Conservation (phyloP, 176 grass and related monocot genomes). For the Puya raimondii region DNA sequence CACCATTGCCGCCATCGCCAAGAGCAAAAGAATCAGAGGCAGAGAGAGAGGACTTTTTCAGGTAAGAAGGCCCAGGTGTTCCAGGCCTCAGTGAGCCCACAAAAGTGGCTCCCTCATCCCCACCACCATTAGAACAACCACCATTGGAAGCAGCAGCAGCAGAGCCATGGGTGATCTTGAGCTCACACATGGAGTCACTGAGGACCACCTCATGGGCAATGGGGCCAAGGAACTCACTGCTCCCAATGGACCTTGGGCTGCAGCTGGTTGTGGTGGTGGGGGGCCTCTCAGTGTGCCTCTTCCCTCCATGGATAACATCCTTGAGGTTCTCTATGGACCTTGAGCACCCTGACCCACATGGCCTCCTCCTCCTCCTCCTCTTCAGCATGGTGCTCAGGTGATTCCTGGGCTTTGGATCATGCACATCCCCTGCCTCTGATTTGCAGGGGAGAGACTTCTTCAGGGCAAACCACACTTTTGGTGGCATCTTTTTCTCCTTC, state of each 20-base stretch:
- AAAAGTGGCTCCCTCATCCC: constrained; percentile 16
- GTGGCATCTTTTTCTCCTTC: constrained; percentile 19
- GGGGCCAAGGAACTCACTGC: constrained; percentile 21
- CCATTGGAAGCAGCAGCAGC: constrained; percentile 18
- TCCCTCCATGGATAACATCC: constrained; percentile 40
- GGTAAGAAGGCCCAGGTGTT: constrained; percentile 23
- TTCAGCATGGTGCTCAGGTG: constrained; percentile 23
- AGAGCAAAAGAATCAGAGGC: constrained; percentile 13
- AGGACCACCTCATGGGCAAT: constrained; percentile 23
- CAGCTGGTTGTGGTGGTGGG: constrained; percentile 28
- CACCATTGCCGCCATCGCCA: constrained; percentile 7
- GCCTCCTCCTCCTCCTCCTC: constrained; percentile 17
- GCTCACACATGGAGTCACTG: constrained; percentile 19
- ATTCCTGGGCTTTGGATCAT: constrained; percentile 22
- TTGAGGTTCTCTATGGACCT: constrained; percentile 64
- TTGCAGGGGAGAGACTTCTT: constrained; percentile 64
- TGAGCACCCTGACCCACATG: constrained; percentile 50
- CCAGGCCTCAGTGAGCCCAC: constrained; percentile 30
- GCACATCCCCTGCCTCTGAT: constrained; percentile 38
- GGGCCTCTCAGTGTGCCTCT: constrained; percentile 26
- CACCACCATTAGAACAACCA: constrained; percentile 20
- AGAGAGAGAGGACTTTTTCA: constrained; percentile 29
- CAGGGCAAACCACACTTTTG: constrained; percentile 54
- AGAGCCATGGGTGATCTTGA: constrained; percentile 24
- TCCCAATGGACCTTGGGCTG: constrained; percentile 42